Evolutionary conservation across 73 alveolate species (phyloP).

Genomic region (Paramecium caudatum): DNA sequence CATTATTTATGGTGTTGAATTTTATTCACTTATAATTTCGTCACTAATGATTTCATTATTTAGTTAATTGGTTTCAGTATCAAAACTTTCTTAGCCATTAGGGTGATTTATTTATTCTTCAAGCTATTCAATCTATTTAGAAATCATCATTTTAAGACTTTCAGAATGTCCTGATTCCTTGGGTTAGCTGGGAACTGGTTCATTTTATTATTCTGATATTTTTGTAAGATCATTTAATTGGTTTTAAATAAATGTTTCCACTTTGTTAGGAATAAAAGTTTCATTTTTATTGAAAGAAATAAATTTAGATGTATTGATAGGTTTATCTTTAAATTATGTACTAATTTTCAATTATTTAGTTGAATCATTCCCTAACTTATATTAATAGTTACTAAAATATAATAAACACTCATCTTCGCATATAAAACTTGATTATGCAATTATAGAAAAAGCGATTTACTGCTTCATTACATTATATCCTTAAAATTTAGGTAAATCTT

Average conservation of each 20-base stretch:
- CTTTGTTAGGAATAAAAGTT: background rate
- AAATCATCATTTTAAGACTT: constrained; percentile 16
- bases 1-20: background rate
- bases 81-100: constrained; percentile 4
- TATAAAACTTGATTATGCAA: constrained; percentile 4
- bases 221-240: too few species aligned
- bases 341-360: constrained; percentile 28
- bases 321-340: background rate
- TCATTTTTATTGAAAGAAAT: background rate
- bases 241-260: too few species aligned
- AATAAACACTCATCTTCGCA: constrained; percentile 56
- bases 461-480: background rate
- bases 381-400: constrained; percentile 17
- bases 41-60: background rate
- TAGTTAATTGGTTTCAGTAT: background rate
- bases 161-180: too few species aligned
- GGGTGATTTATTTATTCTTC: constrained; percentile 39
- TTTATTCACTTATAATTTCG: background rate
- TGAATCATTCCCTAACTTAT: constrained; percentile 48
- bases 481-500: constrained; percentile 27
- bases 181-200: too few species aligned
- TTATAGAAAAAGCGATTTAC: background rate
- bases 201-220: too few species aligned
- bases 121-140: background rate
- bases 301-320: background rate